These are phyloP conservation scores for Cryptococcus sp. DNA, from an alignment of 1,284 basidiomycete species.

Conservation along the genomic window DNA sequence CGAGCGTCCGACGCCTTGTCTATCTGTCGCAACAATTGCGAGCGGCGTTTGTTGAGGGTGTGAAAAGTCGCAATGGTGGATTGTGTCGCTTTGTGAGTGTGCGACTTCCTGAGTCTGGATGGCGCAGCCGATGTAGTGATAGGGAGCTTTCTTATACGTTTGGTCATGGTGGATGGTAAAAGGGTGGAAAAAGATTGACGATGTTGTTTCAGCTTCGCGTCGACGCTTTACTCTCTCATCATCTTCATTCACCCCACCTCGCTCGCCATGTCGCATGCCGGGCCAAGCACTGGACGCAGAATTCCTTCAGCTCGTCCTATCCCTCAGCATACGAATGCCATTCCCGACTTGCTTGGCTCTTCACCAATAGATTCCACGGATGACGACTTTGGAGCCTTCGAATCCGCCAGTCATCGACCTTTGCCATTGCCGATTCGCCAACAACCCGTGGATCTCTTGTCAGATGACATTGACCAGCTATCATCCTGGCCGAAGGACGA, in stretches of 20 bases:
- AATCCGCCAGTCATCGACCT: too few relatives aligned
- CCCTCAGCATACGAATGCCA: not conserved
- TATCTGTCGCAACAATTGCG: constrained; percentile 20
- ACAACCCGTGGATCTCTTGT: not conserved
- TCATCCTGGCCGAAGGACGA: not conserved
- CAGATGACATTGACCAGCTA: not conserved
- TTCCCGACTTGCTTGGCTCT: constrained; percentile 28
- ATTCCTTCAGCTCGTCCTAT: not conserved
- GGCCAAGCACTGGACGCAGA: too few relatives aligned
- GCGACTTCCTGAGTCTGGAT: constrained; percentile 1
- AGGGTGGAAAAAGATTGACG: too few relatives aligned
- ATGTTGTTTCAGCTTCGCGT: too few relatives aligned
- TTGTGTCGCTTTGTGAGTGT: constrained; percentile 35
- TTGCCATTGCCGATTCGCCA: not conserved
- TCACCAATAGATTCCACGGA: too few relatives aligned
- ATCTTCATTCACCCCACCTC: not conserved
- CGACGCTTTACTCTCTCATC: too few relatives aligned
- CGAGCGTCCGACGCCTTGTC: not conserved
- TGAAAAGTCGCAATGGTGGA: constrained; percentile 42
- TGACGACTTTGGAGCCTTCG: constrained; percentile 5
- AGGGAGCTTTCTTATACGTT: constrained; percentile 7
- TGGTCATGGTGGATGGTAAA: not conserved
- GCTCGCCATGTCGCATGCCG: not conserved
- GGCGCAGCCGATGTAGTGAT: not conserved
- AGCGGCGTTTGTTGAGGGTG: constrained; percentile 38